Conservation (phyloP, 768 basidiomycete species). For the Suillus lakei region DNA sequence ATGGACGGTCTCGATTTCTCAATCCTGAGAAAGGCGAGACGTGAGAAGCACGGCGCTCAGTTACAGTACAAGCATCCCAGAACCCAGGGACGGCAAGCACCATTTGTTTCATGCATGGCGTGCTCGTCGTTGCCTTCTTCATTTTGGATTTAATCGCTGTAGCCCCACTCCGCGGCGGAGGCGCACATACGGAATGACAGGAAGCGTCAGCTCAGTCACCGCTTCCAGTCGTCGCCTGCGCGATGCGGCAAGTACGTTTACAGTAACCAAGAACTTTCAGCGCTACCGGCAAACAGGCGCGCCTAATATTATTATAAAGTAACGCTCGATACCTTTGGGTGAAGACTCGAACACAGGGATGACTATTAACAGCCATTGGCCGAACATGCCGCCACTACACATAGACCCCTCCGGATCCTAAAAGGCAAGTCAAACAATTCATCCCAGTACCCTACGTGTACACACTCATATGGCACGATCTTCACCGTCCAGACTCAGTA, state of each 20-base stretch:
- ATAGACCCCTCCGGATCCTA: no score
- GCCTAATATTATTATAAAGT: not conserved
- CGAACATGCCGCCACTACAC: not conserved
- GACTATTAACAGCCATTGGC: not conserved
- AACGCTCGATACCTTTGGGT: not conserved
- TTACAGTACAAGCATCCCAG: not conserved
- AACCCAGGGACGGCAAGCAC: not conserved
- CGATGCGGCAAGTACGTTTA: not conserved
- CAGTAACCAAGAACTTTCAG: not conserved
- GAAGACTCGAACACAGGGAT: not conserved
- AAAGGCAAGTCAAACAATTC: not conserved
- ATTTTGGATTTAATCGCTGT: not conserved
- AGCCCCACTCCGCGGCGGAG: not conserved
- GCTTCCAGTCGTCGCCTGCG: not conserved
- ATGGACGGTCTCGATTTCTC: not conserved
- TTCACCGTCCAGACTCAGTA: not conserved
- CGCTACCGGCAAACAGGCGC: not conserved
- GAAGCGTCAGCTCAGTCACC: not conserved
- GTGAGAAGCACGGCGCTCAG: not conserved
- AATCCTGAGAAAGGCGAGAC: not conserved
- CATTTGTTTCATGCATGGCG: not conserved
- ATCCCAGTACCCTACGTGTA: slow-evolving; percentile 6
- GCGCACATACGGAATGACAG: not conserved
- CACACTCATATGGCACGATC: not conserved
- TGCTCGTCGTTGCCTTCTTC: no score